Conservation (phyloP, 257 asterid species). For the Gynochthodes officinalis region DNA sequence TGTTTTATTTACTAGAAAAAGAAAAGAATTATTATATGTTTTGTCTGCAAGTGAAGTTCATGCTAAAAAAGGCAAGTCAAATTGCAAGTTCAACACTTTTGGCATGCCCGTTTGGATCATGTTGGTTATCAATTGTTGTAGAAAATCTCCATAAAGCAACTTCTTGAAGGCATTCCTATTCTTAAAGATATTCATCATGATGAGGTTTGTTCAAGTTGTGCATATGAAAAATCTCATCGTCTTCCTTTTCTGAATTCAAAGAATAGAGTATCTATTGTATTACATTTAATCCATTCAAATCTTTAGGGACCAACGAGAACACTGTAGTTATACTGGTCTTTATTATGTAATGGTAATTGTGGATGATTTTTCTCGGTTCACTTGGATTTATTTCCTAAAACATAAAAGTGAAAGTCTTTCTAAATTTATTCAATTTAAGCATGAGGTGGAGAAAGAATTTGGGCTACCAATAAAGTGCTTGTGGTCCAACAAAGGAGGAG, state of each 20-base stretch:
- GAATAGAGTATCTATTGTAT: constrained; percentile 8
- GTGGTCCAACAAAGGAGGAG: constrained; percentile 14
- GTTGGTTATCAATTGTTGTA: too few species aligned
- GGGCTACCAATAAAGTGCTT: constrained; percentile 9
- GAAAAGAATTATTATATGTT: too few species aligned
- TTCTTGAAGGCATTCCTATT: too few species aligned
- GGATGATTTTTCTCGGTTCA: constrained; percentile 27
- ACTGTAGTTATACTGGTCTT: constrained; percentile 9
- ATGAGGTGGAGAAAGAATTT: constrained; percentile 11
- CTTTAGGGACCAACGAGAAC: constrained; percentile 24
- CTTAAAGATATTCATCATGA: too few species aligned
- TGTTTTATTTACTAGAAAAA: too few species aligned
- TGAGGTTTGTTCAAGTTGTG: constrained; percentile 22
- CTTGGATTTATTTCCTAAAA: constrained; percentile 20
- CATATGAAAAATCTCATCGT: constrained; percentile 27
- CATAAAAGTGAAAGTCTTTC: constrained; percentile 20
- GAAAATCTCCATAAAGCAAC: too few species aligned
- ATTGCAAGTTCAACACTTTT: too few species aligned
- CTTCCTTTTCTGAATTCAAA: constrained; percentile 6
- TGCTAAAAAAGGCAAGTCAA: too few species aligned
- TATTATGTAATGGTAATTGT: constrained; percentile 22
- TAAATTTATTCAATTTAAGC: constrained; percentile 19
- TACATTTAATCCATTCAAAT: constrained; percentile 20
- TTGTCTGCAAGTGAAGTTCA: too few species aligned
- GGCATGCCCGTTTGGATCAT: too few species aligned